phyloP scores from a whole-genome alignment of 305 asterid species.

The Plantago coronopus region DNA sequence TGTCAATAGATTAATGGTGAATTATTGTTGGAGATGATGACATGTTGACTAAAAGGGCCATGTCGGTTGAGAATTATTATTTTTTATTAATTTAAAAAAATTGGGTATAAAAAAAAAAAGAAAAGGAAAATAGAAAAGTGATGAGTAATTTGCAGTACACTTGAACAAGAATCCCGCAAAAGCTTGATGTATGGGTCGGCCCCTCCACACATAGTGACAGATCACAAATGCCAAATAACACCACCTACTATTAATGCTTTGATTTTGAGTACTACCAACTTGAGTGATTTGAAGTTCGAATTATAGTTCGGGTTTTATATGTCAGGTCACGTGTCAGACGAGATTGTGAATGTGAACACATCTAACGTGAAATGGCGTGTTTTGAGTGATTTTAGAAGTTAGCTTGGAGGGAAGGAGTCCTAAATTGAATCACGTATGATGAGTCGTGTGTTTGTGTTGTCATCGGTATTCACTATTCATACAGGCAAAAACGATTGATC shows the following conservation, averaged over 20 bases:
- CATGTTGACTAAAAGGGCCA: conserved; percentile 36
- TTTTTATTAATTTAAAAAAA: too few species aligned
- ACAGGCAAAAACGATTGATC: too few species aligned
- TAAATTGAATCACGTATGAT: too few species aligned
- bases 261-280: background rate
- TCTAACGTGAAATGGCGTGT: too few species aligned
- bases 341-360: too few species aligned
- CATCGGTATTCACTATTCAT: too few species aligned
- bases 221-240: conserved; percentile 14
- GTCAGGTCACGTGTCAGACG: too few species aligned
- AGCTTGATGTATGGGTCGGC: background rate
- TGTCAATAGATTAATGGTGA: conserved; percentile 18
- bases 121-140: too few species aligned
- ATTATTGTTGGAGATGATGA: conserved; percentile 18
- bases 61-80: conserved; percentile 19
- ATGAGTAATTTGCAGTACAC: conserved; percentile 20
- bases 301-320: background rate
- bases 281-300: background rate
- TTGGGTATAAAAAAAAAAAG: too few species aligned
- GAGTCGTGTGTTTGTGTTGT: too few species aligned
- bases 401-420: too few species aligned
- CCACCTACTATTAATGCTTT: background rate
- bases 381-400: too few species aligned
- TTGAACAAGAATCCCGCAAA: conserved; percentile 9
- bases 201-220: conserved; percentile 27